Conservation (phyloP, 768 basidiomycete genomes). For the Cyclocybe aegerita region DNA sequence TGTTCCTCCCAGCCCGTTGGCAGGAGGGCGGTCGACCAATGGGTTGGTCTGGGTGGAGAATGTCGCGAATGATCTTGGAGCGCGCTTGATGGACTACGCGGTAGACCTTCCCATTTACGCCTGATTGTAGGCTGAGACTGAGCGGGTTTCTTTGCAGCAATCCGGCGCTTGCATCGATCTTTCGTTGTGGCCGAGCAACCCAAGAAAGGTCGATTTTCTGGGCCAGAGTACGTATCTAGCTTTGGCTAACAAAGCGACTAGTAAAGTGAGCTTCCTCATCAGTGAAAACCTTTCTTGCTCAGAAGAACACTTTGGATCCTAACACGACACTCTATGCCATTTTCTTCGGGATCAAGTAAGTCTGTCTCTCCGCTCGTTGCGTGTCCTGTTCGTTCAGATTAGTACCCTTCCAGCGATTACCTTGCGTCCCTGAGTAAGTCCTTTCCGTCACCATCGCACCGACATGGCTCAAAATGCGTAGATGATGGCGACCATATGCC, state of each 20-base stretch:
- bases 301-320: slow-evolving; percentile 27
- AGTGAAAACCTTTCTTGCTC: slow-evolving; percentile 22
- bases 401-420: neutral
- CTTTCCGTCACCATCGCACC: neutral
- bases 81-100: slow-evolving; percentile 49
- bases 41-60: slow-evolving; percentile 51
- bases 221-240: slow-evolving; percentile 21
- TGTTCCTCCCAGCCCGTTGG: slow-evolving; percentile 40
- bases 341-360: slow-evolving; percentile 57
- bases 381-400: neutral
- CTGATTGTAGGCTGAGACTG: neutral
- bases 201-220: slow-evolving; percentile 19
- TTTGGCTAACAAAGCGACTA: neutral
- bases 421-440: slow-evolving; percentile 17
- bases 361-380: neutral
- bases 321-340: slow-evolving; percentile 46
- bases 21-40: slow-evolving; percentile 51
- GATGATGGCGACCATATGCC: slow-evolving; percentile 23
- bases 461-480: slow-evolving; percentile 5
- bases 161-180: slow-evolving; percentile 28
- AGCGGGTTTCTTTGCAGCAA: slow-evolving; percentile 9
- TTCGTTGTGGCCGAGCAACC: slow-evolving; percentile 18
- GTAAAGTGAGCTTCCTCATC: neutral
- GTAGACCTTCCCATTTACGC: slow-evolving; percentile 25
- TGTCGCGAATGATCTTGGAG: slow-evolving; percentile 37